A percentile compares a stretch with the other conserved stretches of the same genome.
These are phyloP conservation scores for Lenzites betulinus DNA, from an alignment of 768 basidiomycete genomes.

Conservation along the genomic window DNA sequence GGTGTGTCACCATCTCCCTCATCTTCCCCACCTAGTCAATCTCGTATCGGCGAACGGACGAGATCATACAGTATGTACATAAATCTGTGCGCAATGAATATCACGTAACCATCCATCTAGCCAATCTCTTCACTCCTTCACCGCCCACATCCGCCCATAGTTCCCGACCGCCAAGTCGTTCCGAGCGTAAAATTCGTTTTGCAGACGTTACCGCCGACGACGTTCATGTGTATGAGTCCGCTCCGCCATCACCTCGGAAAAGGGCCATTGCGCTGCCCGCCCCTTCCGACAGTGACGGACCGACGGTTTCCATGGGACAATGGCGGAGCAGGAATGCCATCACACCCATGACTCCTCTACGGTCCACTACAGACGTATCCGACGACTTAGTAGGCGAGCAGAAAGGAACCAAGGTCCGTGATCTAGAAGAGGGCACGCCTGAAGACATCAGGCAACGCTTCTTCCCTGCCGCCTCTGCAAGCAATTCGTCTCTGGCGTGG, in stretches of 20 bases:
- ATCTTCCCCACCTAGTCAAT: slow-evolving; percentile 10
- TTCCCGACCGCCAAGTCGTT: slow-evolving; percentile 62
- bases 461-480: slow-evolving; percentile 70
- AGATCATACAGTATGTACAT: slow-evolving; percentile 20
- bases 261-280: slow-evolving; percentile 59
- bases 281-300: slow-evolving; percentile 42
- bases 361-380: background rate
- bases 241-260: slow-evolving; percentile 72
- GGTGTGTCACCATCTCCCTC: slow-evolving; percentile 12
- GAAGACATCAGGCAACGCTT: slow-evolving; percentile 83
- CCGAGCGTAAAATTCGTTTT: slow-evolving; percentile 64
- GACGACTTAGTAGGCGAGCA: background rate
- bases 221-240: slow-evolving; percentile 82
- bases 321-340: slow-evolving; percentile 29
- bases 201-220: slow-evolving; percentile 74
- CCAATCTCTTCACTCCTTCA: slow-evolving; percentile 22
- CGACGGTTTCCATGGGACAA: slow-evolving; percentile 43
- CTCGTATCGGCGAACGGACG: slow-evolving; percentile 19
- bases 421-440: slow-evolving; percentile 67
- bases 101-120: slow-evolving; percentile 34
- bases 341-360: background rate
- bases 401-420: background rate
- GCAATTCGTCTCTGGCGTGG: slow-evolving; percentile 83
- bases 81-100: slow-evolving; percentile 1
- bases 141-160: slow-evolving; percentile 34